A percentile compares a stretch with the other conserved stretches of the same genome.
Conservation (phyloP, 2,329 filamentous ascomycete genomes). For the Atkinsonella texensis region DNA sequence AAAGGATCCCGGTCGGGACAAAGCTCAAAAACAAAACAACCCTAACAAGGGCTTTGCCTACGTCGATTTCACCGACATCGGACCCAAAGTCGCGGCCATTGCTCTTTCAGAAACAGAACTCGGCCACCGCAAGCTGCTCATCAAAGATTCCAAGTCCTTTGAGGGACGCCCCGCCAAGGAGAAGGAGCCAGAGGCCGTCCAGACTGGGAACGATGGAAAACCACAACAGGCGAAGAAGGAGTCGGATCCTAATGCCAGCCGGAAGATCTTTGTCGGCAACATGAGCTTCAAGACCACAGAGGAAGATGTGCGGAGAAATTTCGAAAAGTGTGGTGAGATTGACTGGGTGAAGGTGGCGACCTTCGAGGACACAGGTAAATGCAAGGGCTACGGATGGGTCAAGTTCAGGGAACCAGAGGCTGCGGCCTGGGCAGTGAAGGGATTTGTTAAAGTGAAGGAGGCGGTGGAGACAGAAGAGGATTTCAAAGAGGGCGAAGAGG, state of each 20-base stretch:
- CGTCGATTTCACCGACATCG: constrained; percentile 69
- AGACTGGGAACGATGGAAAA: constrained; percentile 18
- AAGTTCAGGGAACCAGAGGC: constrained; percentile 72
- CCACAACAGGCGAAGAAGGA: constrained; percentile 21
- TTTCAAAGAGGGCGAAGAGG: constrained; percentile 39
- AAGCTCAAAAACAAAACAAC: constrained; percentile 30
- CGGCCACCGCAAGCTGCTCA: constrained; percentile 66
- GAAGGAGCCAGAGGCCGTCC: constrained; percentile 20
- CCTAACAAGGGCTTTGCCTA: constrained; percentile 84
- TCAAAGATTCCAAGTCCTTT: constrained; percentile 86
- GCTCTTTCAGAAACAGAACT: constrained; percentile 77
- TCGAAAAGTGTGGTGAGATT: constrained; percentile 72
- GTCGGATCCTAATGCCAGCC: constrained; percentile 46
- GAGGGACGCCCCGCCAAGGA: constrained; percentile 74
- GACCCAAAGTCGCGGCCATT: constrained; percentile 64
- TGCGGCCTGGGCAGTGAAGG: constrained; percentile 58
- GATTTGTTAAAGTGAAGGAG: constrained; percentile 63
- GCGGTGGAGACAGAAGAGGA: constrained; percentile 51
- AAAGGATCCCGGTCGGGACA: constrained; percentile 33
- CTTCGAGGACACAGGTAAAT: constrained; percentile 94
- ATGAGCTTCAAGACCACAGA: constrained; percentile 71
- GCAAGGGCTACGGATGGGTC: constrained; percentile 95
- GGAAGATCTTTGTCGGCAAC: constrained; percentile 86
- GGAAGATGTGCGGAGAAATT: constrained; percentile 70
- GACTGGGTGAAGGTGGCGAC: constrained; percentile 80